Conservation (phyloP, 306 rosid genomes). For the Acacia acuminata region DNA sequence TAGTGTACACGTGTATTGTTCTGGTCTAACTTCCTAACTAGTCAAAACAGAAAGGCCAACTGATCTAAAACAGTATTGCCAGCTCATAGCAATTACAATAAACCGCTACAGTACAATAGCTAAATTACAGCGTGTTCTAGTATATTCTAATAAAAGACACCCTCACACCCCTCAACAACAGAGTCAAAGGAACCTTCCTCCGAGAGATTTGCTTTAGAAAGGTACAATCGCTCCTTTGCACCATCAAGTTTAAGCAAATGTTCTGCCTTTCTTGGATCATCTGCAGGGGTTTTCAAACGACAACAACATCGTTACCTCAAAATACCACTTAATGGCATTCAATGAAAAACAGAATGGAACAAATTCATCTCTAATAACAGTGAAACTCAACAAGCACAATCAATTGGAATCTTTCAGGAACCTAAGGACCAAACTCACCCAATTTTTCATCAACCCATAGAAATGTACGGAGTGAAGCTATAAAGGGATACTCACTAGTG, state of each 20-base stretch:
- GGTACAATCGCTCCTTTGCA: slow-evolving; percentile 11
- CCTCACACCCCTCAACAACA: slow-evolving; percentile 9
- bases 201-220: not conserved
- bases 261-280: slow-evolving; percentile 5
- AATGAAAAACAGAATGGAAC: not conserved
- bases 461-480: not conserved
- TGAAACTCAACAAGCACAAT: too few relatives aligned
- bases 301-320: not conserved
- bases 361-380: too few relatives aligned
- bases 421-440: too few relatives aligned
- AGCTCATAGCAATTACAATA: too few relatives aligned
- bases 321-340: not conserved
- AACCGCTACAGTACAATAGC: too few relatives aligned
- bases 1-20: too few relatives aligned
- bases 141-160: too few relatives aligned
- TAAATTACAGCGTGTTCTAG: too few relatives aligned
- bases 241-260: slow-evolving; percentile 16
- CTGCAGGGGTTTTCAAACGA: not conserved
- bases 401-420: too few relatives aligned
- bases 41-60: too few relatives aligned
- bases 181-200: slow-evolving; percentile 15
- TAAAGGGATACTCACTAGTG: slow-evolving; percentile 7
- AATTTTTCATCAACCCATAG: not conserved
- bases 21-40: too few relatives aligned
- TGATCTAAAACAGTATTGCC: too few relatives aligned